phyloP scores from a whole-genome alignment of 2,329 filamentous ascomycete species.

The Exutisphaerella laricina region DNA sequence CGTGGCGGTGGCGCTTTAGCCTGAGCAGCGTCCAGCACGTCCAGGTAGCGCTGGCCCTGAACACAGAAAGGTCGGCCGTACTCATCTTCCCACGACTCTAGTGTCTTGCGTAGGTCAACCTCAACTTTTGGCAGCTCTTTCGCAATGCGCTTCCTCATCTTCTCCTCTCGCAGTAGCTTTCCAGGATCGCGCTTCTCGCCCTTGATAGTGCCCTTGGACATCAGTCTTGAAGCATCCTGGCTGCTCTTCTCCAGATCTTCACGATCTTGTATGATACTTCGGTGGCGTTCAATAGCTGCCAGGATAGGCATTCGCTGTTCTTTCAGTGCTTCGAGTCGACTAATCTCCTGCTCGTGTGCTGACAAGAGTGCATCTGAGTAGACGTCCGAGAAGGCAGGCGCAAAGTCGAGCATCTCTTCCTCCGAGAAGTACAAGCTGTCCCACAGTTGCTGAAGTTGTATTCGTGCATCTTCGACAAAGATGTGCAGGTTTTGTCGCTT shows the following conservation, averaged over 20 bases:
- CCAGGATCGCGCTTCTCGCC: slow-evolving; percentile 92
- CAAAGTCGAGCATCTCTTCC: slow-evolving; percentile 98
- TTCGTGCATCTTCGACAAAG: slow-evolving; percentile 91
- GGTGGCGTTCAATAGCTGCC: slow-evolving; percentile 75
- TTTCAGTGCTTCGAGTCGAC: slow-evolving; percentile 69
- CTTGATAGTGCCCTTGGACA: slow-evolving; percentile 77
- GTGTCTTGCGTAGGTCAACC: slow-evolving; percentile 70
- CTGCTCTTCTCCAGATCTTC: slow-evolving; percentile 84
- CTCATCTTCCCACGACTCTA: slow-evolving; percentile 88
- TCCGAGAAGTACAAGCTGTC: slow-evolving; percentile 90
- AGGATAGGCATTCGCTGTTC: slow-evolving; percentile 85
- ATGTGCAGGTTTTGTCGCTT: slow-evolving; percentile 93
- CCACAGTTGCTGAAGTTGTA: slow-evolving; percentile 90
- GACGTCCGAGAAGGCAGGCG: slow-evolving; percentile 84
- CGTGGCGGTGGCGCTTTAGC: slow-evolving; percentile 50
- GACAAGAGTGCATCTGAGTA: slow-evolving; percentile 94
- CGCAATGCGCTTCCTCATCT: slow-evolving; percentile 94
- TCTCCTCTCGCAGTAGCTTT: slow-evolving; percentile 89
- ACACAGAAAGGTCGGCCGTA: slow-evolving; percentile 91
- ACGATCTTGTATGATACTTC: slow-evolving; percentile 74
- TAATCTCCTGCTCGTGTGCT: slow-evolving; percentile 88
- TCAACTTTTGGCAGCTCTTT: slow-evolving; percentile 94
- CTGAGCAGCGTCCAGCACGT: slow-evolving; percentile 66
- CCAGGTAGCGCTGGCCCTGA: slow-evolving; percentile 84
- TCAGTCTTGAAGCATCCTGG: slow-evolving; percentile 88